Evolutionary conservation across 2,329 filamentous ascomycete species (phyloP).

Genomic region (Ophiocordyceps camponoti-leonardi): DNA sequence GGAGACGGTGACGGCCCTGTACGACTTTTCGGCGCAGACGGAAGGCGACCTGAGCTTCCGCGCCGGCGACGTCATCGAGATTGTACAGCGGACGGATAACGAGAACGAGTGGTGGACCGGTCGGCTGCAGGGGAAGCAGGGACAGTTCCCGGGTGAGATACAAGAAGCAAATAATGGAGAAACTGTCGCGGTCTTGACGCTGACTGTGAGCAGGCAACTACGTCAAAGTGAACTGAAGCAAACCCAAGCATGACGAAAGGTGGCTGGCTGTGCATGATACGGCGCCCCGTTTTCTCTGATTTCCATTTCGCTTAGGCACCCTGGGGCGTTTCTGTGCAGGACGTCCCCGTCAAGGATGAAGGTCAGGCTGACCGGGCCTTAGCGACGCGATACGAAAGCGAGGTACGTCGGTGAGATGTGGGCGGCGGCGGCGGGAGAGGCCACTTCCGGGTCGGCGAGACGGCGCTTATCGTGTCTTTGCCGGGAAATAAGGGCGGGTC

Average conservation of each 20-base stretch:
- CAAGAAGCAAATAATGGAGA: neutral
- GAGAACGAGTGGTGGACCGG: constrained; percentile 97
- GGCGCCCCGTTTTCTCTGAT: too few species aligned
- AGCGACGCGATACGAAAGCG: too few species aligned
- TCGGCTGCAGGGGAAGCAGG: constrained; percentile 58
- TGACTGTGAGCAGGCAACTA: neutral
- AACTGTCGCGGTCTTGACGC: neutral
- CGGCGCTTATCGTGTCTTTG: neutral
- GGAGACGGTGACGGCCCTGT: constrained; percentile 78
- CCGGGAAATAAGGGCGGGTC: neutral
- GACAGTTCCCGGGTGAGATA: constrained; percentile 80
- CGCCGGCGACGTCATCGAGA: constrained; percentile 79
- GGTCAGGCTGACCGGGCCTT: too few species aligned
- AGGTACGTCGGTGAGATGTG: too few species aligned
- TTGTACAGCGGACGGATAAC: constrained; percentile 66
- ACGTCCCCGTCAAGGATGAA: too few species aligned
- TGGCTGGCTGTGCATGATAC: neutral
- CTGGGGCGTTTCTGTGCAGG: too few species aligned
- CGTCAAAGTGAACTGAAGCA: neutral
- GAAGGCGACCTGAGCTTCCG: constrained; percentile 86
- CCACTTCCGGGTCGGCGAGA: neutral
- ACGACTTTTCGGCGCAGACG: constrained; percentile 91
- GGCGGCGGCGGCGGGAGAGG: too few species aligned
- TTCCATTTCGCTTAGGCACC: too few species aligned
- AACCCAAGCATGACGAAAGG: neutral